Evolutionary conservation across 2,329 filamentous ascomycete species (phyloP).

Genomic region (Fusarium avenaceum): DNA sequence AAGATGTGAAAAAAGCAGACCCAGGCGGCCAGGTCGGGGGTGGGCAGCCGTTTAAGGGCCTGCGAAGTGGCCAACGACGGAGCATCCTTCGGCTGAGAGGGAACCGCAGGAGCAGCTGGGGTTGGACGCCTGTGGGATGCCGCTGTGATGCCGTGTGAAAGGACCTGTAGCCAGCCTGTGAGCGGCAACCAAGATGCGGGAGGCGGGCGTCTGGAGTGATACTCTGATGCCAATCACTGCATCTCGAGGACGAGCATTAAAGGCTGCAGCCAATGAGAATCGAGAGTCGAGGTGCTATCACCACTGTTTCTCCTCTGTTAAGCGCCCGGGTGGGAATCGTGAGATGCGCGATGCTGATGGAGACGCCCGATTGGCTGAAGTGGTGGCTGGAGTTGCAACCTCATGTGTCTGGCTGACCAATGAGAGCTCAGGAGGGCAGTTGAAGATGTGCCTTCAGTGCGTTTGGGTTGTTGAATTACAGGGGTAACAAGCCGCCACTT

Average conservation of each 20-base stretch:
- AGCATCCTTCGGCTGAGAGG: constrained; percentile 18
- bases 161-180: constrained; percentile 33
- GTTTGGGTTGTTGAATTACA: constrained; percentile 24
- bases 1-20: constrained; percentile 18
- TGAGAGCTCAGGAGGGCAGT: constrained; percentile 30
- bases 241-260: constrained; percentile 22
- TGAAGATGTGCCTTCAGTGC: constrained; percentile 37
- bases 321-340: constrained; percentile 52
- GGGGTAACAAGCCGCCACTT: constrained; percentile 26
- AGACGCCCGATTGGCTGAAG: constrained; percentile 48
- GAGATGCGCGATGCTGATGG: constrained; percentile 33
- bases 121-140: constrained; percentile 10
- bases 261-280: constrained; percentile 48
- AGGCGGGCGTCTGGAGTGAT: constrained; percentile 43
- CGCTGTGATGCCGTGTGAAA: constrained; percentile 36
- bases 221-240: constrained; percentile 37
- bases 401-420: constrained; percentile 44
- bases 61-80: constrained; percentile 37
- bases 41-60: constrained; percentile 49
- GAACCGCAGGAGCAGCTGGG: background rate
- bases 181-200: constrained; percentile 26
- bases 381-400: constrained; percentile 33
- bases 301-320: constrained; percentile 44
- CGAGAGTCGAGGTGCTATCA: constrained; percentile 30
- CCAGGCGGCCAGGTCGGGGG: constrained; percentile 36